Evolutionary conservation across 1,284 basidiomycete species (phyloP).

Genomic region (Abortiporus biennis): DNA sequence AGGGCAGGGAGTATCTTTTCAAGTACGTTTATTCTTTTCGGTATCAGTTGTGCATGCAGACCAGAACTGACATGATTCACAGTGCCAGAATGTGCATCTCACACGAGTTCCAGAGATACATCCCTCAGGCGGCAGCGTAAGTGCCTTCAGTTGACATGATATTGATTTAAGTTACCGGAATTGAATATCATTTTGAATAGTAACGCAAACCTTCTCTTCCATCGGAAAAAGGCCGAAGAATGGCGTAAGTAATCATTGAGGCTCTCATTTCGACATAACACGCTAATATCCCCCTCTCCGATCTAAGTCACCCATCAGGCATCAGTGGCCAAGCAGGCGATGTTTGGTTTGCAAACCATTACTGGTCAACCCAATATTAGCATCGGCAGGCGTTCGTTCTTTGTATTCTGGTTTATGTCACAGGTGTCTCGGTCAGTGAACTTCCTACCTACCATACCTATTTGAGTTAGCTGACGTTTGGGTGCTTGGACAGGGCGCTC

Average conservation of each 20-base stretch:
- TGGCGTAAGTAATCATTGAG: constrained; percentile 51
- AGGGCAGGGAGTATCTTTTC: constrained; percentile 69
- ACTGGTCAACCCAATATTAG: constrained; percentile 54
- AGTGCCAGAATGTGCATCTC: constrained; percentile 69
- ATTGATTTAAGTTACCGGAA: too few relatives aligned
- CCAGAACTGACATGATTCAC: neutral
- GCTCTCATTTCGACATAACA: constrained; percentile 7
- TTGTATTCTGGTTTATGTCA: constrained; percentile 74
- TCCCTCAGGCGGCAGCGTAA: constrained; percentile 55
- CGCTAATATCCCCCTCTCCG: constrained; percentile 6
- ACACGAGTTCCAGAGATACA: constrained; percentile 59
- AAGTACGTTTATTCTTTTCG: constrained; percentile 47
- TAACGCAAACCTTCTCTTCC: constrained; percentile 47
- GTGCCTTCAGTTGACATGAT: constrained; percentile 23
- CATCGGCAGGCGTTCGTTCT: constrained; percentile 56
- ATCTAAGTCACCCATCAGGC: constrained; percentile 60
- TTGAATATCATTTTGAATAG: too few relatives aligned
- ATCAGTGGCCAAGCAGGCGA: constrained; percentile 51
- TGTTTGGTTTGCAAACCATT: constrained; percentile 53
- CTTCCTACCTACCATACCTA: neutral
- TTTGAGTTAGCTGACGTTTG: constrained; percentile 2
- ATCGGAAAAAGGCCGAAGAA: constrained; percentile 61
- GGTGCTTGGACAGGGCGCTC: constrained; percentile 38
- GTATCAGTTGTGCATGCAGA: neutral
- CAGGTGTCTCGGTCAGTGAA: constrained; percentile 54